Base-by-base conservation (phyloP, 2,329 filamentous ascomycete species). In the Cadophora malorum region DNA sequence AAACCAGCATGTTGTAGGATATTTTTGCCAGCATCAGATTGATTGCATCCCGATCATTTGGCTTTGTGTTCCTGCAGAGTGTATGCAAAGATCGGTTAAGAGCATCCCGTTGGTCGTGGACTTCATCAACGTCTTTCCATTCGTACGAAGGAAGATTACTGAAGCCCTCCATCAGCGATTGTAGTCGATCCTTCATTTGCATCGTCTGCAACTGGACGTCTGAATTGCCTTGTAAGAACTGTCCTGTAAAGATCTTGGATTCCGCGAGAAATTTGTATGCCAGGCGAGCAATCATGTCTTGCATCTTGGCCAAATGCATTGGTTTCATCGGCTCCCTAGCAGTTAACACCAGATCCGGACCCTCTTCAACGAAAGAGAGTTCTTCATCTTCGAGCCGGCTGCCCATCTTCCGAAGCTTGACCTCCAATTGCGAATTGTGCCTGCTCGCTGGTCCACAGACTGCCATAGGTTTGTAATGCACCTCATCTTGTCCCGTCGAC, bases 1-100 rank as follows among this genome's bases (percentile, higher is more conserved):
- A 88, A 3, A 87, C 80, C 19, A 93, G 82, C 3, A 96, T 80
- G 74, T 92, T 93, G 78, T 90, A 89, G 67, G 82, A 84, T 21
- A 87, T 78, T 65, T 81, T 80, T 12, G 76, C 71, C 49, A 79
- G 59, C 61, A 76, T 72, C 12, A 75, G 60, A 59, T 76, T 71
- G 8, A 76, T 64, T 62, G 71, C 70, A 3, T 66, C 25, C 19
- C 67, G 49, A 33, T 70, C 60, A 41, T 70, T 61, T 21, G 38
- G 14, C 3, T 25, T 61, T 23, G 69, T 67, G 41, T 66, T 69
- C 21, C 67, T 52, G 45, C 72, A 74, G 12, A 76, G 65, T 2
- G 28, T 45, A 28, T 55, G 62, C 6, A 78, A 31, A 8, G 75
- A 66, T 9, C 58, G 65, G 67, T 77, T 71, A n/a, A 78, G 63